These are phyloP conservation scores for Gaeumannomyces tritici DNA, from an alignment of 2,329 filamentous ascomycete species.

Conservation along the genomic window DNA sequence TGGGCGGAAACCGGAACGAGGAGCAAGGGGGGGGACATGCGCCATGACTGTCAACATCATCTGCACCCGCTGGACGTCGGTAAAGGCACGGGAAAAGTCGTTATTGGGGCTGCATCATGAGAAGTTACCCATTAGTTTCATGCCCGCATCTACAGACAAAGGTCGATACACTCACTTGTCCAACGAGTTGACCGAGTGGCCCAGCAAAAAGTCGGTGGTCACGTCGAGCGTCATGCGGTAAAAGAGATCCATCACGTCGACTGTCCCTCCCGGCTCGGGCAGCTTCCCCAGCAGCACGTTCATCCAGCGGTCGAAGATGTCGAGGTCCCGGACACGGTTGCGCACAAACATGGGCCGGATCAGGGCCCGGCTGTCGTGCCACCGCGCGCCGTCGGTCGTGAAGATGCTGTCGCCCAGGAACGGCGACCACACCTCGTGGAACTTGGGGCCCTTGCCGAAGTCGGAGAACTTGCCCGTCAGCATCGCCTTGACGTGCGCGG, in stretches of 20 bases:
- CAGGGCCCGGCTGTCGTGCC: conserved; percentile 42
- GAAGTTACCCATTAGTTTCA: neutral
- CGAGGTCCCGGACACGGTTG: conserved; percentile 36
- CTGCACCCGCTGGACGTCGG: conserved; percentile 59
- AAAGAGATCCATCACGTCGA: conserved; percentile 54
- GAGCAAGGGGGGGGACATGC: conserved; percentile 14
- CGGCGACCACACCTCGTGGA: conserved; percentile 31
- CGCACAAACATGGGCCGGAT: conserved; percentile 44
- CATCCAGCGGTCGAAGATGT: conserved; percentile 51
- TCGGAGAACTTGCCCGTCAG: conserved; percentile 47
- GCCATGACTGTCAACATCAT: conserved; percentile 44
- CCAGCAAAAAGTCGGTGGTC: conserved; percentile 60
- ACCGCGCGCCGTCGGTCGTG: conserved; percentile 38
- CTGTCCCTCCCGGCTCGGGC: conserved; percentile 38
- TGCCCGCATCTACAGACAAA: neutral
- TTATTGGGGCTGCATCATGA: conserved; percentile 33
- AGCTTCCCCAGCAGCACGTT: conserved; percentile 47
- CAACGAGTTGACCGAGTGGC: conserved; percentile 41
- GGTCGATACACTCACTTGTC: conserved; percentile 21
- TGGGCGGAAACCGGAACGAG: neutral
- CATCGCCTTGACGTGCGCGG: conserved; percentile 47
- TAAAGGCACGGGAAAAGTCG: conserved; percentile 60
- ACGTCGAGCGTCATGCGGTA: conserved; percentile 58
- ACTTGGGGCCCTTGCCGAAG: conserved; percentile 35
- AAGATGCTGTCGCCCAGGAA: conserved; percentile 49